Conservation (phyloP, 1,284 basidiomycete genomes). For the Cystobasidium sp. region DNA sequence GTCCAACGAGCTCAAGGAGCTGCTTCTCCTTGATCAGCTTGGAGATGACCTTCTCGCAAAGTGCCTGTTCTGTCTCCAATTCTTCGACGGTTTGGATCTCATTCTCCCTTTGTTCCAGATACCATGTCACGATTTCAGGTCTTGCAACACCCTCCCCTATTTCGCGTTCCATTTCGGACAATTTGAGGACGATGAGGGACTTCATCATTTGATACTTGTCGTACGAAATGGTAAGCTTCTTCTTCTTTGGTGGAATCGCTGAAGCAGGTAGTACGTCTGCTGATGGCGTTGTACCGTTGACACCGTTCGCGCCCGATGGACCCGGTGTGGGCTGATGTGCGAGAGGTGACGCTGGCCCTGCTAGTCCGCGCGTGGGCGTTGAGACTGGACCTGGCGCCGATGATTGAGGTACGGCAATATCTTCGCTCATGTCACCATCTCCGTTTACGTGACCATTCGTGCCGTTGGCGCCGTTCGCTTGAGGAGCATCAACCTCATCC, state of each 20-base stretch:
- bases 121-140: conserved; percentile 94
- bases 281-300: conserved; percentile 46
- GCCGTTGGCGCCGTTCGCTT: conserved; percentile 56
- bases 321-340: conserved; percentile 49
- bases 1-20: conserved; percentile 52
- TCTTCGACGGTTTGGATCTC: conserved; percentile 84
- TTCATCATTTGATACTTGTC: conserved; percentile 92
- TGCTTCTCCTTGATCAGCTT: conserved; percentile 79
- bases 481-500: conserved; percentile 59
- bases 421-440: conserved; percentile 52
- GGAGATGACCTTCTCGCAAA: conserved; percentile 84
- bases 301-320: conserved; percentile 52
- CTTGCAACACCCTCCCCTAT: conserved; percentile 78
- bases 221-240: conserved; percentile 88
- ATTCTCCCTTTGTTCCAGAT: conserved; percentile 84
- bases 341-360: conserved; percentile 21
- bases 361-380: conserved; percentile 52
- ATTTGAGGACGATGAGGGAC: conserved; percentile 81
- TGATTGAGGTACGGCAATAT: conserved; percentile 56
- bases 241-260: conserved; percentile 61
- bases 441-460: conserved; percentile 67
- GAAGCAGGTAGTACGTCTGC: conserved; percentile 50
- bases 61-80: conserved; percentile 86
- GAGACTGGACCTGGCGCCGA: conserved; percentile 54
- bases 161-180: conserved; percentile 76